Conservation (phyloP, 495 filamentous ascomycete species). For the Penicillium dipodomyicola region DNA sequence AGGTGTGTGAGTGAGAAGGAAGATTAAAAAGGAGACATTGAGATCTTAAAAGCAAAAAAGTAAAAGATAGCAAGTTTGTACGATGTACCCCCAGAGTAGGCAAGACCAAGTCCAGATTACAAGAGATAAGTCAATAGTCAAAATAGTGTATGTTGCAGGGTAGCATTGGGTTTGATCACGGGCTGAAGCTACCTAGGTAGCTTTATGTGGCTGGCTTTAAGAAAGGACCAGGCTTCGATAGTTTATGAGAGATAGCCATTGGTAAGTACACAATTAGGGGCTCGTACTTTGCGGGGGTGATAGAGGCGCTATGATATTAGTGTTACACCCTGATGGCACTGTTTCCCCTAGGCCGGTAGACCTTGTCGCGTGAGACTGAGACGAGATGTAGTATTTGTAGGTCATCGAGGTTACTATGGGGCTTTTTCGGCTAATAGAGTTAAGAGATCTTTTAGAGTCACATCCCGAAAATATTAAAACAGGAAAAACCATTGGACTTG, state of each 20-base stretch:
- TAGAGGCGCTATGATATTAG: slow-evolving; percentile 25
- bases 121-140: not conserved
- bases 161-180: slow-evolving; percentile 6
- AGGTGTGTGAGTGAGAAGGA: not conserved
- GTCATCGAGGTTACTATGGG: slow-evolving; percentile 8
- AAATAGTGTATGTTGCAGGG: slow-evolving; percentile 2
- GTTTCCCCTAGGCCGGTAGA: not conserved
- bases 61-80: not conserved
- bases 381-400: slow-evolving; percentile 12
- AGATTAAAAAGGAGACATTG: not conserved
- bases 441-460: not conserved
- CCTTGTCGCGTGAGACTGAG: slow-evolving; percentile 9
- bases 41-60: slow-evolving; percentile 5
- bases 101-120: not conserved
- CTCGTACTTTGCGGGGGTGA: not conserved
- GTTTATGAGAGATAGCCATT: not conserved
- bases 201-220: slow-evolving; percentile 2
- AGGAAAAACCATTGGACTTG: too few relatives aligned
- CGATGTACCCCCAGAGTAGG: not conserved
- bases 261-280: not conserved
- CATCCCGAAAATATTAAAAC: not conserved
- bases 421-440: not conserved
- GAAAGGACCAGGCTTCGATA: not conserved
- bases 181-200: slow-evolving; percentile 2
- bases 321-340: slow-evolving; percentile 23